Percentiles rank a stretch among this genome's conserved stretches.
Conservation (phyloP, 2,329 filamentous ascomycete genomes). For the Aspergillus spinulosporus region DNA sequence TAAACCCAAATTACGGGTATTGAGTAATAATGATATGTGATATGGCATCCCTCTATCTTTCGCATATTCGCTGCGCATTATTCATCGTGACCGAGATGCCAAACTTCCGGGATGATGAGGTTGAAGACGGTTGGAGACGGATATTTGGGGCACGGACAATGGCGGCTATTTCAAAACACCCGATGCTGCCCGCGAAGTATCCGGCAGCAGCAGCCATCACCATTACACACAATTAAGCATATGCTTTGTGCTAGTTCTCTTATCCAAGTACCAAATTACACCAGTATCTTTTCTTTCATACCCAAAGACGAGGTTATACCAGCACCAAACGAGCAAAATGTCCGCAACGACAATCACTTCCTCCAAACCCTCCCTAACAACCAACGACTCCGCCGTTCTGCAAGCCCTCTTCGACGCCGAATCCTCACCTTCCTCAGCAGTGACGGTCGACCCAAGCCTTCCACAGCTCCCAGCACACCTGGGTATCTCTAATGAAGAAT, state of each 20-base stretch:
- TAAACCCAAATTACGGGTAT: not conserved
- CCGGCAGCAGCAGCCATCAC: not conserved
- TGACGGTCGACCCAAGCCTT: constrained; percentile 41
- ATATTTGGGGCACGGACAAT: not conserved
- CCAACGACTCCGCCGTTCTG: constrained; percentile 48
- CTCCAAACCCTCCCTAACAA: constrained; percentile 35
- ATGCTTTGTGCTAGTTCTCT: not conserved
- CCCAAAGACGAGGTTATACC: not conserved
- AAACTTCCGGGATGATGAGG: constrained; percentile 3
- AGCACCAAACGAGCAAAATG: constrained; percentile 1
- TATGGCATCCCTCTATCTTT: not conserved
- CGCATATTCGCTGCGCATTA: not conserved
- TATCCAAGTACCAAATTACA: not conserved
- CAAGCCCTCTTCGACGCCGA: constrained; percentile 50
- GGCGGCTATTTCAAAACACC: constrained; percentile 24
- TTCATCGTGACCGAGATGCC: not conserved
- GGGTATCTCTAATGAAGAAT: constrained; percentile 36
- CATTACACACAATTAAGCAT: not conserved
- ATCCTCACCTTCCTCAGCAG: constrained; percentile 40
- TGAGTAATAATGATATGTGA: not conserved
- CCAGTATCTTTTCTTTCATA: not conserved
- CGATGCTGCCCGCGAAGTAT: constrained; percentile 4
- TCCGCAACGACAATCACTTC: constrained; percentile 25
- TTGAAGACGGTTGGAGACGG: constrained; percentile 23
- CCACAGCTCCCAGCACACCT: constrained; percentile 42